A percentile compares a stretch with the other conserved stretches of the same genome.
Conservation (phyloP, 192 early-diverging fungal species). For the Pecoramyces ruminantium region DNA sequence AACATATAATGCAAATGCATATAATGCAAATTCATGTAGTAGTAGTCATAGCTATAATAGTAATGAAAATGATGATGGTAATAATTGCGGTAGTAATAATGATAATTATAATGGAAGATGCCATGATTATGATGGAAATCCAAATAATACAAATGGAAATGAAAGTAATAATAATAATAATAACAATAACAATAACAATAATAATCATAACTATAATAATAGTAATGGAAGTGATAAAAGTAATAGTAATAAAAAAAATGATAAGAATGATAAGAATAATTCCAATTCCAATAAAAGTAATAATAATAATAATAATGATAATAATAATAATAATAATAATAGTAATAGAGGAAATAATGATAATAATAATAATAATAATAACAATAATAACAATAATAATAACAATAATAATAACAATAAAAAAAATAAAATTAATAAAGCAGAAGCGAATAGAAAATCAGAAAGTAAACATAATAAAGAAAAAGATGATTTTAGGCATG, state of each 20-base stretch:
- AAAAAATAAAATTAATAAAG: background rate
- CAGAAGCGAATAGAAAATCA: background rate
- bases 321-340: background rate
- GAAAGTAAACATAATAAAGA: background rate
- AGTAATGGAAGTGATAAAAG: background rate
- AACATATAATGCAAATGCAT: background rate
- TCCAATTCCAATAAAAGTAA: background rate
- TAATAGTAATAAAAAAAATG: background rate
- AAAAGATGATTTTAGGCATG: background rate
- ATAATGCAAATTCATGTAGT: background rate
- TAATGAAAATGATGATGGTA: background rate
- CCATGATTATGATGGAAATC: background rate
- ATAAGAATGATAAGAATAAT: background rate
- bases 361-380: background rate
- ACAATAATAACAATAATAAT: background rate
- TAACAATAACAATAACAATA: background rate
- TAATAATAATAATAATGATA: background rate
- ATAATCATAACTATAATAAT: background rate
- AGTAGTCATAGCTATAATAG: background rate
- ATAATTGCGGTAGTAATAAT: background rate
- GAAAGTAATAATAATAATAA: background rate
- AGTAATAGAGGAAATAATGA: background rate
- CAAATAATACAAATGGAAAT: background rate
- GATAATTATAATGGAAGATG: background rate
- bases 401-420: background rate